Conservation (phyloP, 1,139 yeast species). For the Taphrina confusa region DNA sequence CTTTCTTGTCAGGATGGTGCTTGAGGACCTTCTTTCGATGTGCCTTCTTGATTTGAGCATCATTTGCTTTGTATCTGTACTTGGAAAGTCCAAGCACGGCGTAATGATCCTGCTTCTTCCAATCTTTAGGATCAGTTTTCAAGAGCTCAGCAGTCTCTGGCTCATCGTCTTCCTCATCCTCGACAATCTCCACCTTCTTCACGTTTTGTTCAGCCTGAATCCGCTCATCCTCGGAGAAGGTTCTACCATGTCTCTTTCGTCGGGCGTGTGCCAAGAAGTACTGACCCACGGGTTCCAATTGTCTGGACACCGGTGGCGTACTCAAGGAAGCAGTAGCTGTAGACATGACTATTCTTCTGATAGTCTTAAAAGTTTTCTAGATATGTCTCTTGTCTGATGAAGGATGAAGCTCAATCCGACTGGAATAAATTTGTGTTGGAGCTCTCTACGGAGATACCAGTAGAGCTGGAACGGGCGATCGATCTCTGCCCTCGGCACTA, state of each 20-base stretch:
- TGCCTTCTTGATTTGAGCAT: constrained; percentile 91
- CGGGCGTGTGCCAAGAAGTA: constrained; percentile 95
- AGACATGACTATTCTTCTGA: not conserved
- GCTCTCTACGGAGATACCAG: too few species aligned
- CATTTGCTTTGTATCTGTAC: constrained; percentile 87
- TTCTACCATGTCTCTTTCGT: constrained; percentile 92
- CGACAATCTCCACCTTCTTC: constrained; percentile 70
- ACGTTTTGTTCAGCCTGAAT: constrained; percentile 91
- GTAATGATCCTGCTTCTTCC: constrained; percentile 90
- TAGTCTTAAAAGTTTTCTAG: too few species aligned
- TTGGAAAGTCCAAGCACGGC: constrained; percentile 93
- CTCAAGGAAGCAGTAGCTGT: constrained; percentile 28
- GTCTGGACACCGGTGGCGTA: constrained; percentile 41
- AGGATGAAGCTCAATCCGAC: not conserved
- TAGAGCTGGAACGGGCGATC: not conserved
- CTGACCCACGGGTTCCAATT: constrained; percentile 91
- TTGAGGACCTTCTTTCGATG: constrained; percentile 90
- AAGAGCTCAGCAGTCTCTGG: constrained; percentile 72
- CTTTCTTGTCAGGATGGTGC: constrained; percentile 98
- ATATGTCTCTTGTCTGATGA: not conserved
- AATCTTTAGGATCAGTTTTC: constrained; percentile 91
- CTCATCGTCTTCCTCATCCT: constrained; percentile 73
- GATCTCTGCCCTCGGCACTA: not conserved
- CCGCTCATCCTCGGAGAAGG: constrained; percentile 97
- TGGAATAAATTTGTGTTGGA: not conserved